Conservation (phyloP, 805 yeast species). For the Ogataea trehalophila region DNA sequence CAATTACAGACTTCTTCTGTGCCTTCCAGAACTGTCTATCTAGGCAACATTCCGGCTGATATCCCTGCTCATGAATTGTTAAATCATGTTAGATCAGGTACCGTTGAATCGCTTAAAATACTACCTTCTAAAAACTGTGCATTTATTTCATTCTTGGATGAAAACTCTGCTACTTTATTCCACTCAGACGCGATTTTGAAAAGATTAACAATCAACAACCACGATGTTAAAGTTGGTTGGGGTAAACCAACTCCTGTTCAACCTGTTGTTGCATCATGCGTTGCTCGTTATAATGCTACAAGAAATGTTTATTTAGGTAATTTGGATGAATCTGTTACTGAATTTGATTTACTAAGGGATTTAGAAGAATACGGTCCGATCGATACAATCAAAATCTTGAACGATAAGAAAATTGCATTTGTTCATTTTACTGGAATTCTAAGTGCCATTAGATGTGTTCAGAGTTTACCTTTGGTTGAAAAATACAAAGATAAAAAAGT, state of each 20-base stretch:
- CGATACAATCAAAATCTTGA: constrained; percentile 75
- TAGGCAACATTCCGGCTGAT: constrained; percentile 84
- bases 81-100: constrained; percentile 88
- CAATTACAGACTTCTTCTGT: constrained; percentile 10
- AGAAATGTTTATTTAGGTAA: constrained; percentile 90
- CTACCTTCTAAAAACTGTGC: constrained; percentile 88
- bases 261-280: constrained; percentile 70
- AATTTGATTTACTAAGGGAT: constrained; percentile 61
- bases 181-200: constrained; percentile 91
- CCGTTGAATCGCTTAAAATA: constrained; percentile 72
- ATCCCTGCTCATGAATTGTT: constrained; percentile 75
- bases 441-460: constrained; percentile 83
- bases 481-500: constrained; percentile 76
- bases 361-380: constrained; percentile 73
- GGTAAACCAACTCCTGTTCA: constrained; percentile 75
- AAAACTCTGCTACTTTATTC: constrained; percentile 81
- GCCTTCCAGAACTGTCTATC: constrained; percentile 75
- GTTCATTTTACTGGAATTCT: constrained; percentile 84
- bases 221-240: constrained; percentile 90
- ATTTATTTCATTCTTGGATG: constrained; percentile 83
- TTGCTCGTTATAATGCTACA: constrained; percentile 83
- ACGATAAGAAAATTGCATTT: constrained; percentile 82
- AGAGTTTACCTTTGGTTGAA: constrained; percentile 60
- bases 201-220: constrained; percentile 71
- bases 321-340: constrained; percentile 55